Conservation (phyloP, 2,329 filamentous ascomycete genomes). For the Penicillium olsonii region DNA sequence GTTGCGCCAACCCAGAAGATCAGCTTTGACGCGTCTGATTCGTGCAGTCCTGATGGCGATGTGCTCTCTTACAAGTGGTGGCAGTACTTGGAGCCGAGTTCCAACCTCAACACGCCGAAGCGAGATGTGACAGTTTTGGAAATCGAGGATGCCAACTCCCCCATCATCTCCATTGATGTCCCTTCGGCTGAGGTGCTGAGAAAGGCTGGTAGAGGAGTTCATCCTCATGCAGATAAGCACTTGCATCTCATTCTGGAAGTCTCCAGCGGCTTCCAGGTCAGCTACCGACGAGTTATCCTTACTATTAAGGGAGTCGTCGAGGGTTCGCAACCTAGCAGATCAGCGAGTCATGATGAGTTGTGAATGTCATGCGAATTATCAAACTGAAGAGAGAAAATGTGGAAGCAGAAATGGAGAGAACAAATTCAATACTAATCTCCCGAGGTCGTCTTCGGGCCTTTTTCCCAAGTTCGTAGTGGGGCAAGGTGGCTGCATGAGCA, state of each 20-base stretch:
- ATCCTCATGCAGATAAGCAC: conserved; percentile 2
- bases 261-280: conserved; percentile 1
- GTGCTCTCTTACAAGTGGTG: conserved; percentile 7
- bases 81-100: conserved; percentile 10
- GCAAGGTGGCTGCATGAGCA: no score
- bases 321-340: neutral
- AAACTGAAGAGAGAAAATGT: no score
- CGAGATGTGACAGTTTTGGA: conserved; percentile 2
- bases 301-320: neutral
- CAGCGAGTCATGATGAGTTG: neutral
- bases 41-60: conserved; percentile 3
- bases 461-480: no score
- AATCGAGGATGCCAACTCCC: neutral
- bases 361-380: neutral
- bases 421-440: no score
- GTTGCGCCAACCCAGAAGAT: conserved; percentile 1
- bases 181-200: neutral
- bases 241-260: conserved; percentile 11
- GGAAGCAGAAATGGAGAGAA: no score
- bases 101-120: conserved; percentile 1
- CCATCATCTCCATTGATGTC: neutral
- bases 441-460: no score
- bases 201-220: conserved; percentile 1
- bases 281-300: conserved; percentile 2
- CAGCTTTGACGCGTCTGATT: neutral